Evolutionary conservation across 805 yeast species (phyloP), one percentile per base, ranked within the genome.

Genomic region (Cyberlindnera suaveolens): DNA sequence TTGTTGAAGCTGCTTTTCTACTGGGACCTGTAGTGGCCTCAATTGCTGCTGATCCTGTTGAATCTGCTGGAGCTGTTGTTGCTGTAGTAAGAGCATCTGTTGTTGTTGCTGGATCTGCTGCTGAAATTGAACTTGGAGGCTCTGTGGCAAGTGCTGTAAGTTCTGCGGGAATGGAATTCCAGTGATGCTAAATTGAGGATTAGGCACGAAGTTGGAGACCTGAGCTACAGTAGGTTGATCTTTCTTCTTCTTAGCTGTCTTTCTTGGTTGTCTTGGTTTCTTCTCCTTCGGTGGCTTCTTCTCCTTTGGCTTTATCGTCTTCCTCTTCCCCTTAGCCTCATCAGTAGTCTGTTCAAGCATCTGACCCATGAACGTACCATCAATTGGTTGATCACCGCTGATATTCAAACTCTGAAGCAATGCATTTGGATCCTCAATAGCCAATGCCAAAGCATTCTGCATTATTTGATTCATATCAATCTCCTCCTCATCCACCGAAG

Each of bases 361-460:
- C 38, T 54, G 62, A 14, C 49, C 52, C 7, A 54, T 17, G 14
- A 51, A 31, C 6, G 37, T 44, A 19, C 38, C 27, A 27, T 37
- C 44, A 38, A 39, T 42, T 15, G 17, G 42, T 15, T 46, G 50
- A 20, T 34, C 44, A 15, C 46, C 51, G 31, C 42, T 55, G 18
- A 62, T 50, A 42, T 56, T 57, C 62, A 63, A 69, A 56, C 53
- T 72, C 53, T 61, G 74, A 61, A 54, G 60, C 58, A 50, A 47
- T 11, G 64, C 57, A 16, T 54, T 63, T 13, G 83, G 83, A 46
- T 80, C 77, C 47, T 77, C 82, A 70, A 79, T 77, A 0, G 90
- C 93, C 82, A 85, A 71, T 38, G 77, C 76, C 65, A 84, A 72
- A 1, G 91, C 93, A 63, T 82, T 82, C 49, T 81, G 87, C 71